Evolutionary conservation across 768 basidiomycete species (phyloP), one percentile per base, ranked within the genome.

Genomic region (Dentipellis sp.): DNA sequence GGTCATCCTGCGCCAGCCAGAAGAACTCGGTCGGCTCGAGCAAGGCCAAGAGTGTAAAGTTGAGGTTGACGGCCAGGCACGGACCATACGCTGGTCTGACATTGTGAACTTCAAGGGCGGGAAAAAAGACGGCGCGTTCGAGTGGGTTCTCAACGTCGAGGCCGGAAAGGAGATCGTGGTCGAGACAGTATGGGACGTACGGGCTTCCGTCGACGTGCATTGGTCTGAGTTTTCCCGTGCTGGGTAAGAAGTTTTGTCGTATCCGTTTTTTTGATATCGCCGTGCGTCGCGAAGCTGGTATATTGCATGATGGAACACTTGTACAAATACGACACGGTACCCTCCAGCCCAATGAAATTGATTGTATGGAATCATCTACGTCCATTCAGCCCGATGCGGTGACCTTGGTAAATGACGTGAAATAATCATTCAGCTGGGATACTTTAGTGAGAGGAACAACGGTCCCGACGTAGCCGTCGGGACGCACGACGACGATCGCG

Each of bases 391-490:
- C 3, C 29, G 29, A 29, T 29, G 29, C 29, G 3, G 29, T 6
- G 29, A 29, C 29, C 11, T 46, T 38, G 64, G 77, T 67, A 62
- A 86, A 83, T 1, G 65, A 63, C 1, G 65, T 62, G 38, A 87
- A 80, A 62, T 86, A 86, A 1, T 22, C 19, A 34, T 74, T 68
- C 49, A 87, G 47, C 1, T 63, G 63, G 11, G 68, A 63, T 22
- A 63, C 52, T 8, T 73, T 59, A 14, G 74, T 71, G 46, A 86
- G 67, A 0, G 83, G 77, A 1, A 74, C 74, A 34, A 87, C 70
- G 60, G 71, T 73, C 3, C 80, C 82, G 34, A 88, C 75, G 56
- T 85, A 86, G 16, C 85, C 86, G 61, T 83, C 84, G 6, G 83
- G 83, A 29, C 84, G 74, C 4, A 85, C 75, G 50, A 82, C 70